Evolutionary conservation across 805 yeast species (phyloP), one percentile per base, ranked within the genome.

Genomic region (Lipomyces yamanashiensis): DNA sequence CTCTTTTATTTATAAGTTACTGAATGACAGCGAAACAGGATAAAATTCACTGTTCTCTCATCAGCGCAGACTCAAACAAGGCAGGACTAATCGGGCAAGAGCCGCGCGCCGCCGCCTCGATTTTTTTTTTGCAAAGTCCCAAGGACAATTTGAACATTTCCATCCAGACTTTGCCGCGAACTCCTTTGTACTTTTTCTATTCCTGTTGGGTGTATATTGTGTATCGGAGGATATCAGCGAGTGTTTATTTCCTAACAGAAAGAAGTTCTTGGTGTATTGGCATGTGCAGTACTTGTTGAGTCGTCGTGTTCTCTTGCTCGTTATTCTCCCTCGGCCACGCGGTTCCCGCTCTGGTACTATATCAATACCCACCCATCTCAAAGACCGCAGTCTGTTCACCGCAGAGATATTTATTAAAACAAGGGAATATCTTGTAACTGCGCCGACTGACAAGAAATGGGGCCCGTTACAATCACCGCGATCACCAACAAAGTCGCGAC

Each of bases 391-490:
- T n/a, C n/a, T n/a, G n/a, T n/a, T n/a, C n/a, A n/a, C n/a, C n/a
- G n/a, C n/a, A n/a, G n/a, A n/a, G n/a, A n/a, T n/a, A n/a, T n/a
- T n/a, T n/a, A 28, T 28, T 28, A 2, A 28, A 28, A 5, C 28
- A 2, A 28, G 28, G 5, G 28, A 28, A 28, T 2, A 9, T 28
- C 21, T 10, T n/a, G 7, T 10, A 8, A 4, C 17, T 47, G 12
- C 36, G 15, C 21, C n/a, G 8, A 51, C 13, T n/a, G n/a, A 23
- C 40, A 12, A 49, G 13, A n/a, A 7, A 61, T 61, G 64, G 58
- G 58, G 9, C 64, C 62, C 23, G 61, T 64, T 36, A 58, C 68
- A 28, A 28, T 64, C 33, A 21, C 67, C 23, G 66, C 68, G 23
- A 64, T 64, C 53, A 60, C 67, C 33, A 61, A 33, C 45, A 45